Conservation (phyloP, 257 asterid species). For the Solanum ossicruentum region DNA sequence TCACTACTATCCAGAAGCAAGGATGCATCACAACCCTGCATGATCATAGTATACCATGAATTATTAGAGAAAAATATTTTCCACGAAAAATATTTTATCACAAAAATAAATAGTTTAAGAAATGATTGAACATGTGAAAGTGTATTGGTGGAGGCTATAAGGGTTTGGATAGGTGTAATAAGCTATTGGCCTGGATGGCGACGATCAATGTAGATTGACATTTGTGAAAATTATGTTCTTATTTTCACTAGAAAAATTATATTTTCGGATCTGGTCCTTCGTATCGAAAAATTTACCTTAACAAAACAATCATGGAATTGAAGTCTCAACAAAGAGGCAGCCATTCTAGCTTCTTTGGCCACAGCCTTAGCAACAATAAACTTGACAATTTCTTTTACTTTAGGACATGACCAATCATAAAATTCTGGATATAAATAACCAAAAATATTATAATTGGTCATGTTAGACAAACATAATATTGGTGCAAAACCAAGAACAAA, state of each 20-base stretch:
- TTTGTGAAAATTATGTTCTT: background rate
- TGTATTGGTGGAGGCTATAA: no score
- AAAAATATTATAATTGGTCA: background rate
- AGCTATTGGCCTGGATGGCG: no score
- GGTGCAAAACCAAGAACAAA: background rate
- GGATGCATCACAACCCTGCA: constrained; percentile 55
- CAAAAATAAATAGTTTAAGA: background rate
- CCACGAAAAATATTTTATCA: no score
- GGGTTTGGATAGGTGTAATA: no score
- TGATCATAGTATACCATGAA: background rate
- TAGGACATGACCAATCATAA: constrained; percentile 31
- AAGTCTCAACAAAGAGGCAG: constrained; percentile 44
- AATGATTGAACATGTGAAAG: no score
- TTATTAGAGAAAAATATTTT: background rate
- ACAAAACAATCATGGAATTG: constrained; percentile 55
- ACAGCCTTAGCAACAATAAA: constrained; percentile 23
- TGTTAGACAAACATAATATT: background rate
- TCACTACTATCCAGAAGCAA: constrained; percentile 26
- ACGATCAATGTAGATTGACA: background rate
- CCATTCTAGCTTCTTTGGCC: constrained; percentile 32
- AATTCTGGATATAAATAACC: constrained; percentile 18
- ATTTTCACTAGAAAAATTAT: background rate
- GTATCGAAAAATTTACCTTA: constrained; percentile 5
- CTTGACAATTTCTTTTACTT: constrained; percentile 9
- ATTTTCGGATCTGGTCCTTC: background rate